Evolutionary conservation across 768 basidiomycete species (phyloP), one percentile per base, ranked within the genome.

Genomic region (Coprinopsis marcescibilis): DNA sequence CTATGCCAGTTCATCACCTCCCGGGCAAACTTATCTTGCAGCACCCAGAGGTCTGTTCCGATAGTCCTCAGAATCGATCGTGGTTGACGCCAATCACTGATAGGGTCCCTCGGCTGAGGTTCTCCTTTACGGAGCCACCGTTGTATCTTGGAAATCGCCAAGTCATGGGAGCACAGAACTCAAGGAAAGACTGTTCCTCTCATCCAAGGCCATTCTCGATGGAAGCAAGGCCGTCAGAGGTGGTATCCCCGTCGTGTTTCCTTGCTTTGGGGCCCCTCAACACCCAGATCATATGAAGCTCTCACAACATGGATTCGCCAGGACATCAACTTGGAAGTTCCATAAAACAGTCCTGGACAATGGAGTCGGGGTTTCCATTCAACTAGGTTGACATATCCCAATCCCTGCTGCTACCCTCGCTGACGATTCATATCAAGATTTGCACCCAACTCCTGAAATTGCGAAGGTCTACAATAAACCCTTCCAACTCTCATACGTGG

Each of bases 221-320:
- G 89, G 88, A 1, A 78, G 79, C 29, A 92, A 89, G 65, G 80
- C 91, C 1, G 71, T 78, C 24, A 63, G 76, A 46, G 77, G 76
- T 10, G 77, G 76, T 10, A 76, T 78, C 17, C 77, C 77, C 10
- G 60, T 78, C 29, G 82, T 89, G 34, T 96, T 92, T 63, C 84
- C 86, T 34, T 90, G 87, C 67, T 98, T 97, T 58, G 94, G 95
- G 2, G 72, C 88, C 0, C 89, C 95, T 1, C 75, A 73, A 14
- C 85, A 82, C 62, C 76, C 73, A 21, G 87, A 83, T 40, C 89
- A 93, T 62, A 54, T 62, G 17, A 77, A 76, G 37, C 70, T 99
- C 4, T 46, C 71, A 4, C 93, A 96, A 63, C 96, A 98, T 62
- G 96, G 96, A 0, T 97, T 95, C 60, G 95, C 90, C 4, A 72